phyloP scores from a whole-genome alignment of 2,329 filamentous ascomycete genomes.

The Magnaporthales sp. region DNA sequence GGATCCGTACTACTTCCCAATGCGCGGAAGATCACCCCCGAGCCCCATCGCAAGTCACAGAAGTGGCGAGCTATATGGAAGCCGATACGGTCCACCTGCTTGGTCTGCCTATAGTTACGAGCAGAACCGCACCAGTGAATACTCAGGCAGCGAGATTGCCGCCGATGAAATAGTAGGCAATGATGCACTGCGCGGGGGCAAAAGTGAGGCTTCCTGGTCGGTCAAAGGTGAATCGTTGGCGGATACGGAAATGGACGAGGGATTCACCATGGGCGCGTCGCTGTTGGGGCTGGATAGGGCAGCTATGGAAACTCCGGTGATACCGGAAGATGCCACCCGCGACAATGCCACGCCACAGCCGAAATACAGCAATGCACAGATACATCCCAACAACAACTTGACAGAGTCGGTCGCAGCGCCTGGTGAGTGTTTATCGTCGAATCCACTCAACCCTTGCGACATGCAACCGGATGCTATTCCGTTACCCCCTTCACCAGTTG shows the following conservation, averaged over 20 bases:
- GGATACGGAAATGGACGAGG: background rate
- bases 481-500: background rate
- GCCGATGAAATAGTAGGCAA: background rate
- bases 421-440: background rate
- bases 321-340: background rate
- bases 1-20: conserved; percentile 36
- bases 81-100: conserved; percentile 18
- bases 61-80: conserved; percentile 23
- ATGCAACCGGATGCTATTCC: background rate
- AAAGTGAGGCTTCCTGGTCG: conserved; percentile 4
- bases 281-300: background rate
- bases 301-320: background rate
- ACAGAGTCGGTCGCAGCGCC: background rate
- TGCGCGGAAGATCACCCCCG: conserved; percentile 44
- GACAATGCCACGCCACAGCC: background rate
- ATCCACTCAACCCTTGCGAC: background rate
- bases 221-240: background rate
- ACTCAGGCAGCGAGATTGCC: background rate
- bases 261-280: background rate
- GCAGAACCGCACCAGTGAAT: conserved; percentile 2
- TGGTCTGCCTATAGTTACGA: conserved; percentile 8
- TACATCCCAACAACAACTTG: background rate
- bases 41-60: conserved; percentile 38
- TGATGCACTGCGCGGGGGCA: background rate
- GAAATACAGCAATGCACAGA: background rate